Evolutionary conservation across 2,329 filamentous ascomycete species (phyloP), one percentile per base, ranked within the genome.

Genomic region (Cladobotryum protrusum): DNA sequence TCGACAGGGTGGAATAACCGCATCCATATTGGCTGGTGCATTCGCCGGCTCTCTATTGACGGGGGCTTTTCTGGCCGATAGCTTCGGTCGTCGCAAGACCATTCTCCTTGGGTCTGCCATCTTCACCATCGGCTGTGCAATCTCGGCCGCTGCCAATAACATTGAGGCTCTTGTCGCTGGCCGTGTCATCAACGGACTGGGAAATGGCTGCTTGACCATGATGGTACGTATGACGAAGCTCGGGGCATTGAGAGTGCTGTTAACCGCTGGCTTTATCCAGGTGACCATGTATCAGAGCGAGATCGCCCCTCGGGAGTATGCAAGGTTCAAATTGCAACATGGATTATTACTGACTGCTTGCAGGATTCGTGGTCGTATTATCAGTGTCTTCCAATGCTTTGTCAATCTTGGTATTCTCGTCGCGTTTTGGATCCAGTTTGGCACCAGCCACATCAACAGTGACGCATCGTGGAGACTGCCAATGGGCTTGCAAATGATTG

Each of bases 351-450:
- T 48, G 42, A 49, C 1, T 4, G 9, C 5, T 1, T 1, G 35
- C 17, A 49, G 50, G 29, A 68, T 76, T 3, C 72, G 74, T 4
- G 74, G 74, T 1, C 46, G 50, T 5, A 52, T 52, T 5, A 68
- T 74, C 3, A 60, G 58, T 24, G 61, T 66, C 43, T 60, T 63
- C 6, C 52, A 52, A 29, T 52, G 50, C 34, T 52, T 49, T 24
- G 46, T 52, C 41, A 49, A 52, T 11, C 37, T 61, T 24, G 62
- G 62, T 41, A 64, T 66, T 18, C 59, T 65, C 18, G 40, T 64
- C 2, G 58, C 63, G 0, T 66, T 66, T 40, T 65, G 59, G 56
- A 64, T 66, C 40, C 64, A 63, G 2, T 65, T 59, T 40, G 61
- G 60, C 1, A 64, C 62, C 3, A 57, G 59, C 37, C 57, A 56